Evolutionary conservation across 495 filamentous ascomycete species (phyloP).

Genomic region (Bryoglossum gracile): DNA sequence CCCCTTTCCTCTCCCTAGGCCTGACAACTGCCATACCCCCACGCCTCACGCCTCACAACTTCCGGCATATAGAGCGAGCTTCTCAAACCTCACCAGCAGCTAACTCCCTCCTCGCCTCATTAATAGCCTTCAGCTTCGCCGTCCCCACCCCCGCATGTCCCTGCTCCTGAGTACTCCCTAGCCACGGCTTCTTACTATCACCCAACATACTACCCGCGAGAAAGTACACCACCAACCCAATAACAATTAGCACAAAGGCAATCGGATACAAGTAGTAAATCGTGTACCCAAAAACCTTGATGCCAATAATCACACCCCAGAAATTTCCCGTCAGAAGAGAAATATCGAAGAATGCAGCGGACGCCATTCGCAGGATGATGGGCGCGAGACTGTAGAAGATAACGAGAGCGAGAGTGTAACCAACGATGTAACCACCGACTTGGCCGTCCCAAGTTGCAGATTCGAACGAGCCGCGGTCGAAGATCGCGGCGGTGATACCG

Average conservation of each 20-base stretch:
- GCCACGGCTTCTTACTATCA: slow-evolving; percentile 93
- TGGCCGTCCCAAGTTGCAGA: slow-evolving; percentile 58
- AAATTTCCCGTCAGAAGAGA: slow-evolving; percentile 91
- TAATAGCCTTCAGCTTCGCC: slow-evolving; percentile 71
- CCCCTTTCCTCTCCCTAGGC: no score
- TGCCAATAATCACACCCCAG: slow-evolving; percentile 90
- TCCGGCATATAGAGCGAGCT: no score
- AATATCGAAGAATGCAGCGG: slow-evolving; percentile 95
- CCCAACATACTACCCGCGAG: slow-evolving; percentile 67
- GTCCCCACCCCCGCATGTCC: slow-evolving; percentile 82
- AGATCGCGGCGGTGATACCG: slow-evolving; percentile 81
- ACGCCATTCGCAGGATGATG: slow-evolving; percentile 77
- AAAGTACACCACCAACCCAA: slow-evolving; percentile 79
- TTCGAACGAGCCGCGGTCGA: slow-evolving; percentile 69
- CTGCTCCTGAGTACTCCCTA: slow-evolving; percentile 74
- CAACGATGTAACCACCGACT: slow-evolving; percentile 73
- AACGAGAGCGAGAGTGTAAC: slow-evolving; percentile 75
- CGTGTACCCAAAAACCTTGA: slow-evolving; percentile 70
- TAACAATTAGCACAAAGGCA: slow-evolving; percentile 84
- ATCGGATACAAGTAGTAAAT: slow-evolving; percentile 93
- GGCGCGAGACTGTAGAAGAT: slow-evolving; percentile 87
- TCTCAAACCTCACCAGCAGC: no score
- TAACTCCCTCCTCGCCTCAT: slow-evolving; percentile 32
- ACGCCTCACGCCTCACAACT: no score
- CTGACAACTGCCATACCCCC: no score